Conservation (phyloP, 2,329 filamentous ascomycete genomes). For the Fusarium sp. region DNA sequence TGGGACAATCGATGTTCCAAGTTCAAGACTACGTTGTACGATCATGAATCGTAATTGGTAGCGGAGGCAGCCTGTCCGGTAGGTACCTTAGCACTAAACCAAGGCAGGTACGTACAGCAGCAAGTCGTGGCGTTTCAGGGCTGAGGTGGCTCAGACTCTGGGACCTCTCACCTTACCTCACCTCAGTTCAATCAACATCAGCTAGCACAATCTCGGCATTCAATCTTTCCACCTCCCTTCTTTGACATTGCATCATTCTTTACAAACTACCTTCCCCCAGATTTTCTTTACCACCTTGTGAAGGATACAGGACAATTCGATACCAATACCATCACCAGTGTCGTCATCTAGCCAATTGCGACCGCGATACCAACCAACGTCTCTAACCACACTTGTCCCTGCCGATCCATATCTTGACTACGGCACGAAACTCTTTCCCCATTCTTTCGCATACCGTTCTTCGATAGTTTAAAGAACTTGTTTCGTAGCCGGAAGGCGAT, state of each 20-base stretch:
- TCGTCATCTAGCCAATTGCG: conserved; percentile 19
- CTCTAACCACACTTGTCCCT: conserved; percentile 20
- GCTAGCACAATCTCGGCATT: conserved; percentile 26
- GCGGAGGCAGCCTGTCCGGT: background rate
- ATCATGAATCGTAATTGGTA: background rate
- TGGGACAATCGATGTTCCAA: background rate
- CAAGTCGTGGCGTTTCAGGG: conserved; percentile 8
- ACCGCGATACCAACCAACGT: conserved; percentile 11
- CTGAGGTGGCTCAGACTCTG: conserved; percentile 43
- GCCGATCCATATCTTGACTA: conserved; percentile 25
- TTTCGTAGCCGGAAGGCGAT: background rate
- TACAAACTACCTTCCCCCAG: background rate
- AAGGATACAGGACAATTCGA: background rate
- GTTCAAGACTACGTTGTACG: background rate
- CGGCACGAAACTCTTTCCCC: background rate
- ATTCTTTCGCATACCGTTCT: background rate
- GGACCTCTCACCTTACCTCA: conserved; percentile 23
- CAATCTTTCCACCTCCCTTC: background rate
- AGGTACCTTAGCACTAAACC: too few species aligned
- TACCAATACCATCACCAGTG: background rate
- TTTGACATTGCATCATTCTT: background rate
- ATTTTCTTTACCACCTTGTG: background rate
- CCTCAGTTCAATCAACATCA: conserved; percentile 17
- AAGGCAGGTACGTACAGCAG: background rate
- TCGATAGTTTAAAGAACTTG: background rate